Conservation (phyloP, 371 early-diverging fungal species). For the Mortierella sp. region DNA sequence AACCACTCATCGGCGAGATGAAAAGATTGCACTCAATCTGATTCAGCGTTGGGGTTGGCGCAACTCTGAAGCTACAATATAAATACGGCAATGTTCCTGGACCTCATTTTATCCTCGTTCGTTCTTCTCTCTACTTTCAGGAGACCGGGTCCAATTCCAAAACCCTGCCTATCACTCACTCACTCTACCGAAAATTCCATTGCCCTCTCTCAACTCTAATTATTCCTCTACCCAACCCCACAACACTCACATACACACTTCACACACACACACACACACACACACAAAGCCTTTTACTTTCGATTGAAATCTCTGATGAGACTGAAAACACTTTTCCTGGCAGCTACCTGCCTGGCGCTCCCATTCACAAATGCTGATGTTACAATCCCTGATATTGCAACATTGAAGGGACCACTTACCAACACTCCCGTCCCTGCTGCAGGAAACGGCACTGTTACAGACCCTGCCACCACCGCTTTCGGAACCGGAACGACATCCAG, state of each 20-base stretch:
- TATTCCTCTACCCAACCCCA: background rate
- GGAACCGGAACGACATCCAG: conserved; percentile 27
- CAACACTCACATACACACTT: too few species aligned
- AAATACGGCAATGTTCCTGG: background rate
- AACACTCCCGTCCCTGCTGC: conserved; percentile 18
- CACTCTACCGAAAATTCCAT: background rate
- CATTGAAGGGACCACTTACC: conserved; percentile 15
- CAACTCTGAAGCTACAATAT: background rate
- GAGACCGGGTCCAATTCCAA: background rate
- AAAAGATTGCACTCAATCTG: too few species aligned
- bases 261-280: too few species aligned
- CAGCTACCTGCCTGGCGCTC: conserved; percentile 11
- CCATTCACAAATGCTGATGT: background rate
- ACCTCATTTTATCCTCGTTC: background rate
- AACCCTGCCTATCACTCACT: background rate
- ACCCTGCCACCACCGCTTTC: conserved; percentile 18
- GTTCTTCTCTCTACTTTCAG: background rate
- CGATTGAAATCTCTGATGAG: conserved; percentile 7
- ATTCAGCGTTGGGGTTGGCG: too few species aligned
- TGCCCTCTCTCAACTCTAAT: background rate
- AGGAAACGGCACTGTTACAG: conserved; percentile 20
- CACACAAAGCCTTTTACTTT: too few species aligned
- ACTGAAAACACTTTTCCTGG: conserved; percentile 8
- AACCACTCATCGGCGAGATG: too few species aligned
- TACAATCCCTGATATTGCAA: conserved; percentile 13